Base-by-base conservation (phyloP, 1,284 basidiomycete species). In the Prillingera fragicola region DNA sequence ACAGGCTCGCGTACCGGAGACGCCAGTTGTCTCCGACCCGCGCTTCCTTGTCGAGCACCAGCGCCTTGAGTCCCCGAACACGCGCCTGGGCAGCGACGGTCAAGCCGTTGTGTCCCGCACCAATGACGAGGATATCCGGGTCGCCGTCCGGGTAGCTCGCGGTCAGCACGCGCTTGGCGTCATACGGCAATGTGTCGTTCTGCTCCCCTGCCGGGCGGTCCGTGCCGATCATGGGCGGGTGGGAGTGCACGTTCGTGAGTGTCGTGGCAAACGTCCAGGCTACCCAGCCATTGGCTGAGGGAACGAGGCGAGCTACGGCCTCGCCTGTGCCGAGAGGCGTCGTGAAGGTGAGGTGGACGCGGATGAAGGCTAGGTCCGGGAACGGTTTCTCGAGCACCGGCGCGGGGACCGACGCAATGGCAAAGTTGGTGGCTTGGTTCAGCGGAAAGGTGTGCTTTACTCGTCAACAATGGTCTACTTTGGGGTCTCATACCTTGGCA, bases 51-150 rank as follows among this genome's bases (percentile, higher is more conserved):
- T 83, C 81, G 25, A 83, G 63, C 12, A 83, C 66, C 15, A 84
- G 65, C 10, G 75, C 68, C 6, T 73, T 63, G 14, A 83, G 68
- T 24, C 74, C 80, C 7, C 81, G 62, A 29, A 72, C 63, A 59
- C 80, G 80, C 45, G 83, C 67, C 35, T 79, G 70, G 28, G 82
- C 82, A 3, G 79, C 80, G 12, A 78, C 59, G 4, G 74, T 77
- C 23, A 85, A 63, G 8, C 83, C 83, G 41, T 77, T 76, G 62
- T 85, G 83, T 0, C 82, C 82, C 8, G 73, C 82, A 3, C 83
- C 83, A 34, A 84, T 39, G 38, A 53, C 41, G 31, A 53, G 47
- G 8, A 78, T 79, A 6, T 69, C 60, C 0, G 74, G 74, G 22
- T 73, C 64, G 14, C 45, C 42, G 34, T 73, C 63, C n/a, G 62